phyloP scores from a whole-genome alignment of 1,284 basidiomycete species.

The Rhodotorula sp. region DNA sequence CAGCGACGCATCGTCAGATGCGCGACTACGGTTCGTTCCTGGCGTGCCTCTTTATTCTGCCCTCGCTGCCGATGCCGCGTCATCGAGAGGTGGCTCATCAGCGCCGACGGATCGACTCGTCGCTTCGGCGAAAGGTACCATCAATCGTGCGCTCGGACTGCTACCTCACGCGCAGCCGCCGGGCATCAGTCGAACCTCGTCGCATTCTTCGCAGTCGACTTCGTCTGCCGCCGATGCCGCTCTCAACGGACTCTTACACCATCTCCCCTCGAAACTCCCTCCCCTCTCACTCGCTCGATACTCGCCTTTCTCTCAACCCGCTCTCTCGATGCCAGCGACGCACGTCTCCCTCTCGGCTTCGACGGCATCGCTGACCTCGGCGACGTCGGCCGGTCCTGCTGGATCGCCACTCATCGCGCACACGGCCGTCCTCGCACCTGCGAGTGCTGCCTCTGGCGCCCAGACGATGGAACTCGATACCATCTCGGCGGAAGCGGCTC shows the following conservation, averaged over 20 bases:
- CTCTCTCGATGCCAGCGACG: conserved; percentile 21
- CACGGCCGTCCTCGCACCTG: conserved; percentile 3
- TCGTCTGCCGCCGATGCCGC: conserved; percentile 14
- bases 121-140: conserved; percentile 14
- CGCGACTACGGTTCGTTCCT: conserved; percentile 3
- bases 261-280: conserved; percentile 17
- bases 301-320: conserved; percentile 25
- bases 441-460: conserved; percentile 30
- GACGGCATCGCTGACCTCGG: neutral
- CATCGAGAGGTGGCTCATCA: neutral
- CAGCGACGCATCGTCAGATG: neutral
- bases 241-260: conserved; percentile 27
- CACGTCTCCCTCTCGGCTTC: conserved; percentile 26
- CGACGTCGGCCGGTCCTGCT: neutral
- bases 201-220: neutral
- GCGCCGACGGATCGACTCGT: neutral
- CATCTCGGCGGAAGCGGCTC: conserved; percentile 82
- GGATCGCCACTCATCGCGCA: conserved; percentile 6
- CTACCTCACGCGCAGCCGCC: neutral
- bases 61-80: neutral
- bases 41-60: conserved; percentile 18
- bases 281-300: conserved; percentile 32
- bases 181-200: neutral
- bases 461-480: conserved; percentile 80
- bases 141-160: conserved; percentile 39